phyloP scores from a whole-genome alignment of 2,329 filamentous ascomycete genomes.

The Fusarium nurragi region DNA sequence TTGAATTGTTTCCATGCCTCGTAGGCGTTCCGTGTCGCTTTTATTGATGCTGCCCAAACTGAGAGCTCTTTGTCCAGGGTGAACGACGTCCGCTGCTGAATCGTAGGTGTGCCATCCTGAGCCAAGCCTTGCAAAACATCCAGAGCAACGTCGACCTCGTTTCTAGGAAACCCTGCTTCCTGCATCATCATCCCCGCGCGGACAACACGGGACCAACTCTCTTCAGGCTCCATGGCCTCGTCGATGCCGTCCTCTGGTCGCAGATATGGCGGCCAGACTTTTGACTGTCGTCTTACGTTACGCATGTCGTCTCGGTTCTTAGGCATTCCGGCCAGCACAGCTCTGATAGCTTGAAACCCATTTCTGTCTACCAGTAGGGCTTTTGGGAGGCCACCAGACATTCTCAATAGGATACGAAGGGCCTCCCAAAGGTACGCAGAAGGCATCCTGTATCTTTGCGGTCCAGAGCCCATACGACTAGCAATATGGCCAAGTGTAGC shows the following conservation, averaged over 20 bases:
- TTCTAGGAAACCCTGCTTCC: slow-evolving; percentile 64
- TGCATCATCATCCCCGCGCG: slow-evolving; percentile 63
- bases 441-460: slow-evolving; percentile 40
- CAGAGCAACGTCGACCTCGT: slow-evolving; percentile 58
- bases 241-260: slow-evolving; percentile 68
- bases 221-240: slow-evolving; percentile 60
- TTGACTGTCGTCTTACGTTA: slow-evolving; percentile 58
- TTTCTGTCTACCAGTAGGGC: slow-evolving; percentile 60
- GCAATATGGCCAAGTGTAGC: slow-evolving; percentile 42
- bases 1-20: slow-evolving; percentile 68
- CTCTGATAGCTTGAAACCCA: slow-evolving; percentile 65
- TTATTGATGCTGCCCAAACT: slow-evolving; percentile 65
- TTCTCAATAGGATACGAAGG: slow-evolving; percentile 62
- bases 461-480: slow-evolving; percentile 38
- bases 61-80: slow-evolving; percentile 30
- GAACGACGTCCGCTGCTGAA: slow-evolving; percentile 56
- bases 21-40: slow-evolving; percentile 66
- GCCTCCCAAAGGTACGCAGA: slow-evolving; percentile 62
- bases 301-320: slow-evolving; percentile 63
- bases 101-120: slow-evolving; percentile 62
- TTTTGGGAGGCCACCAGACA: slow-evolving; percentile 59
- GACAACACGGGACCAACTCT: slow-evolving; percentile 64
- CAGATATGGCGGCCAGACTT: slow-evolving; percentile 70
- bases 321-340: slow-evolving; percentile 62
- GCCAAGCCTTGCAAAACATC: slow-evolving; percentile 63